These are phyloP conservation scores for Vaccinium corymbosum DNA, from an alignment of 148 eudicot genomes.

Conservation along the genomic window DNA sequence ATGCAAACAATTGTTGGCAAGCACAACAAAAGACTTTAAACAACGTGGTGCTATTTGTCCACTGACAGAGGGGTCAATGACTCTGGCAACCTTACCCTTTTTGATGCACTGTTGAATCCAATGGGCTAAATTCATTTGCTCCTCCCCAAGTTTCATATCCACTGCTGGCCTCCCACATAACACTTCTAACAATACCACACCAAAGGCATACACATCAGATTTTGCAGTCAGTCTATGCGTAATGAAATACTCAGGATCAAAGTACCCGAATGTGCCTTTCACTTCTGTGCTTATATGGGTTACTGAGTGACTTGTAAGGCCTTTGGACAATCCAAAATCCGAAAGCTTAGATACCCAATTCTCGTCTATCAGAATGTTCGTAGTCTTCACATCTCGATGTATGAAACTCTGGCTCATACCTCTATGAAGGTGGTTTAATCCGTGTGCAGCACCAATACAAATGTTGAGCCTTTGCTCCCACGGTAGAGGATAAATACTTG, in stretches of 20 bases:
- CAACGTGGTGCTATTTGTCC: neutral
- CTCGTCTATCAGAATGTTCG: neutral
- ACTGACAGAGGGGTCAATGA: neutral
- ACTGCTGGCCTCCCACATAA: neutral
- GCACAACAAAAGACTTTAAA: neutral
- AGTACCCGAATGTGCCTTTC: neutral
- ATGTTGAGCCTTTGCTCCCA: neutral
- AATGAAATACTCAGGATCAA: neutral
- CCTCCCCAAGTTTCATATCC: neutral
- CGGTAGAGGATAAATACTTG: neutral
- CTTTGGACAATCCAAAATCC: neutral
- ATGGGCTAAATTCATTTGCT: neutral
- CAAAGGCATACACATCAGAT: conserved; percentile 7
- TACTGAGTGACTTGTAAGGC: neutral
- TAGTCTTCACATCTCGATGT: conserved; percentile 2
- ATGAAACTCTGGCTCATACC: neutral
- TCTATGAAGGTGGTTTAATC: neutral
- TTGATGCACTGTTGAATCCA: neutral
- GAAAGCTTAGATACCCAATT: conserved; percentile 20
- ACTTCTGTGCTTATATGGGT: neutral
- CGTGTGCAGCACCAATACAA: neutral
- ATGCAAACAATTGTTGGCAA: neutral
- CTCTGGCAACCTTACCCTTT: neutral
- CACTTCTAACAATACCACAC: neutral
- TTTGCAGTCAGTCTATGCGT: neutral